phyloP scores from a whole-genome alignment of 2,329 filamentous ascomycete species.

The Tolypocladium sp. region DNA sequence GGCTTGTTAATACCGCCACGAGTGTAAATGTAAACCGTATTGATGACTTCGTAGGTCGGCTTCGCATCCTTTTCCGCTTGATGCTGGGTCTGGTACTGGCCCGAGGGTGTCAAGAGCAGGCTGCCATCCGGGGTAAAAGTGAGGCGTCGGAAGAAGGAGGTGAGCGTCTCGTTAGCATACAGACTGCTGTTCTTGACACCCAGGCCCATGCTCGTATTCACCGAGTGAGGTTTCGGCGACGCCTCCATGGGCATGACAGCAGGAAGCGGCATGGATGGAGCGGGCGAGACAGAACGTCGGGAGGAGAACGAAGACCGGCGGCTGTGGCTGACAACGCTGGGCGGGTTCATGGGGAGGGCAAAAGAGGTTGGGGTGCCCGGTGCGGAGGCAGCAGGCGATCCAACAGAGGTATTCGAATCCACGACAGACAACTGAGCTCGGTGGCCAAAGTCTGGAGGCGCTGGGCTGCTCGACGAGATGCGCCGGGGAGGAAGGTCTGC shows the following conservation, averaged over 20 bases:
- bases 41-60: slow-evolving; percentile 75
- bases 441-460: slow-evolving; percentile 70
- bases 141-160: slow-evolving; percentile 89
- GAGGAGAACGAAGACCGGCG: slow-evolving; percentile 89
- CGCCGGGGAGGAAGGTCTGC: slow-evolving; percentile 89
- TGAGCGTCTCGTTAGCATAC: slow-evolving; percentile 93
- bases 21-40: slow-evolving; percentile 98
- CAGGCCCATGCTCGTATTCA: slow-evolving; percentile 41
- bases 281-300: slow-evolving; percentile 82
- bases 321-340: slow-evolving; percentile 79
- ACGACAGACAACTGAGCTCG: slow-evolving; percentile 53
- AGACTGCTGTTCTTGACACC: slow-evolving; percentile 78
- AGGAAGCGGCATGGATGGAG: slow-evolving; percentile 85
- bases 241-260: slow-evolving; percentile 91
- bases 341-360: slow-evolving; percentile 91
- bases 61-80: slow-evolving; percentile 58
- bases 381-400: slow-evolving; percentile 81
- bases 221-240: slow-evolving; percentile 67
- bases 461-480: slow-evolving; percentile 86
- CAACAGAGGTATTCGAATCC: slow-evolving; percentile 47
- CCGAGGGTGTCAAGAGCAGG: slow-evolving; percentile 85
- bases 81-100: slow-evolving; percentile 82
- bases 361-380: slow-evolving; percentile 89
- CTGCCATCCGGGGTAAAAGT: slow-evolving; percentile 95
- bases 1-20: slow-evolving; percentile 94